phyloP scores from a whole-genome alignment of 495 filamentous ascomycete genomes.

The Penicillium bovifimosum region DNA sequence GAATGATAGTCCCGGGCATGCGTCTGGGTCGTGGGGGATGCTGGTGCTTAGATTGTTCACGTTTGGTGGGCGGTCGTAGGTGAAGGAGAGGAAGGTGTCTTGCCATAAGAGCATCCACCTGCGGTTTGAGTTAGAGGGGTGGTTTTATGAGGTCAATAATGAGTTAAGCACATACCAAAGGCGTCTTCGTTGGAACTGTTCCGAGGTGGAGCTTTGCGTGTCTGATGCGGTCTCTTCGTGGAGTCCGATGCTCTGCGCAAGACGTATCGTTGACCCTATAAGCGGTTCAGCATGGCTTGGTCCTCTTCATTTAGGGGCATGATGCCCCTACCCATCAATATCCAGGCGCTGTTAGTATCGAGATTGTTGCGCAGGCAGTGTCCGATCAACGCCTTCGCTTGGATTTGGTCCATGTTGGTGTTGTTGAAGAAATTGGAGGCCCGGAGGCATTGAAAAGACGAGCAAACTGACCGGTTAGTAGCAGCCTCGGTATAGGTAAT shows the following conservation, averaged over 20 bases:
- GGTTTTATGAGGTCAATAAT: background rate
- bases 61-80: slow-evolving; percentile 42
- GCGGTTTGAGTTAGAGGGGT: background rate
- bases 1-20: slow-evolving; percentile 10
- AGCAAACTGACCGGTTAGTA: slow-evolving; percentile 33
- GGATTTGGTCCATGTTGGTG: slow-evolving; percentile 42
- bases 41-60: slow-evolving; percentile 29
- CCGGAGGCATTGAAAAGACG: slow-evolving; percentile 48
- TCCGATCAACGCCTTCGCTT: slow-evolving; percentile 44
- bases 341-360: slow-evolving; percentile 49
- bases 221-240: slow-evolving; percentile 35
- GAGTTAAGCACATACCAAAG: background rate
- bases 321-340: slow-evolving; percentile 33
- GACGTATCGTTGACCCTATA: slow-evolving; percentile 41
- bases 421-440: slow-evolving; percentile 48
- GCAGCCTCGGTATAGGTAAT: no score
- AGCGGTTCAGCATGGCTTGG: background rate
- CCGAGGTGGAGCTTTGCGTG: slow-evolving; percentile 3
- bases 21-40: slow-evolving; percentile 26
- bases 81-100: slow-evolving; percentile 46
- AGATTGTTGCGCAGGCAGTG: slow-evolving; percentile 49
- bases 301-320: background rate
- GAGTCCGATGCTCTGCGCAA: slow-evolving; percentile 45
- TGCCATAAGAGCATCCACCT: slow-evolving; percentile 50
- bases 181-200: background rate